A percentile compares a stretch with the other conserved stretches of the same genome.
These are phyloP conservation scores for Monosporascus sp. DNA, from an alignment of 2,329 filamentous ascomycete species.

Conservation along the genomic window DNA sequence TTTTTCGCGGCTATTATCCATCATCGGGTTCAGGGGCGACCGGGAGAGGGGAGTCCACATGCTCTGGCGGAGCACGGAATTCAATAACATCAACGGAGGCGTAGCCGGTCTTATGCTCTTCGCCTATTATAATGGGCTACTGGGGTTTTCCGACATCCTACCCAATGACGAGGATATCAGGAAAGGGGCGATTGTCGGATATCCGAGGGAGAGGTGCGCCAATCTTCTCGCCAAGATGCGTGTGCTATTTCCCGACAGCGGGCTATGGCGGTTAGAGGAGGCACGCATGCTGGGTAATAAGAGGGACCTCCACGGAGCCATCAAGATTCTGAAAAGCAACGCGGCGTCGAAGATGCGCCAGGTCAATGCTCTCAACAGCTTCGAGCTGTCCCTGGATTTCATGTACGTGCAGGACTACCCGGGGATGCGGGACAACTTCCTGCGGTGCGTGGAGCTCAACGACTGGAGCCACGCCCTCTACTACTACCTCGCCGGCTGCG, in stretches of 20 bases:
- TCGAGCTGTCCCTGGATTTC: conserved; percentile 73
- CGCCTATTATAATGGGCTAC: conserved; percentile 81
- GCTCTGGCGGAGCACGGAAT: conserved; percentile 86
- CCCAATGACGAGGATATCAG: conserved; percentile 54
- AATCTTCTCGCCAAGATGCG: conserved; percentile 70
- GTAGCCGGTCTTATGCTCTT: conserved; percentile 78
- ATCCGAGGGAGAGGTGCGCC: conserved; percentile 64
- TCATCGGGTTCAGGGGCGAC: conserved; percentile 89
- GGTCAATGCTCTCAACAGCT: conserved; percentile 76
- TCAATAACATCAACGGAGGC: conserved; percentile 86
- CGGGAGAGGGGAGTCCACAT: conserved; percentile 74
- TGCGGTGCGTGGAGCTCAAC: conserved; percentile 72
- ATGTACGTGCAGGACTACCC: conserved; percentile 78
- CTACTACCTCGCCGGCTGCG: conserved; percentile 77
- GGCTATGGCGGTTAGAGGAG: conserved; percentile 85
- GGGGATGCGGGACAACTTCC: conserved; percentile 68
- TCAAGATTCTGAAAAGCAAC: conserved; percentile 57
- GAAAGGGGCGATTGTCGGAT: conserved; percentile 56
- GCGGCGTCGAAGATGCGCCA: conserved; percentile 75
- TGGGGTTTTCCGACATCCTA: conserved; percentile 84
- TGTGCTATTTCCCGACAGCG: conserved; percentile 69
- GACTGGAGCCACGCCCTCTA: conserved; percentile 89
- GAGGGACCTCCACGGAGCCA: conserved; percentile 59
- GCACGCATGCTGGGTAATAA: conserved; percentile 68
- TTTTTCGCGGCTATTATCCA: conserved; percentile 78